Conservation (phyloP, 345 rosid species). For the Microcos paniculata region DNA sequence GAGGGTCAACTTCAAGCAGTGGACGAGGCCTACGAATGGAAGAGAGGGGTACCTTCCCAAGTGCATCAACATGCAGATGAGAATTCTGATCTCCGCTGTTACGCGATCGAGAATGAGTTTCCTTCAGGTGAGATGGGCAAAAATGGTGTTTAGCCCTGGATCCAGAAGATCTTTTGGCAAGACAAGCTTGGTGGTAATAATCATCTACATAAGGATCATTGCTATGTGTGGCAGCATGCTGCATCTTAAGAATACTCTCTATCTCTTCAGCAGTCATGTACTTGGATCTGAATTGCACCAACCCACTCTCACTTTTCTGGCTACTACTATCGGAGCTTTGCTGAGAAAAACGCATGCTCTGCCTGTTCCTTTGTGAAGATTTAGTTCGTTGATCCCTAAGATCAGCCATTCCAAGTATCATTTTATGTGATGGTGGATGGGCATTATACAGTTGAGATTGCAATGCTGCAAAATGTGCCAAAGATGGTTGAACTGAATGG, state of each 20-base stretch:
- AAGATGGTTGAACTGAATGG: conserved; percentile 53
- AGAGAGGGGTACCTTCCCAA: conserved; percentile 63
- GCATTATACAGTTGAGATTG: conserved; percentile 65
- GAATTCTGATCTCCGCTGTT: conserved; percentile 60
- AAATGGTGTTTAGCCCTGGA: conserved; percentile 61
- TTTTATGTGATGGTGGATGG: conserved; percentile 59
- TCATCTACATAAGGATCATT: conserved; percentile 86
- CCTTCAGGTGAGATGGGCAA: conserved; percentile 83
- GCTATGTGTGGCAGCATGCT: conserved; percentile 80
- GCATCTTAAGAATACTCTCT: conserved; percentile 95
- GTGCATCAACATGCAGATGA: conserved; percentile 53
- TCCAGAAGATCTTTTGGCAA: conserved; percentile 60
- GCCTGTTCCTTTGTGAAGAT: conserved; percentile 65
- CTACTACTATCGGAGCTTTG: conserved; percentile 71
- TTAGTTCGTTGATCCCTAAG: conserved; percentile 67
- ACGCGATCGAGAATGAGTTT: conserved; percentile 72
- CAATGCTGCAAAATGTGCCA: conserved; percentile 68
- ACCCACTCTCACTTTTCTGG: conserved; percentile 80
- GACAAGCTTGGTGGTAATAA: conserved; percentile 94
- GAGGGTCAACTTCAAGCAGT: conserved; percentile 69
- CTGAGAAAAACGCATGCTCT: conserved; percentile 56
- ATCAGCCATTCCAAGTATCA: conserved; percentile 54
- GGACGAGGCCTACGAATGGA: conserved; percentile 67
- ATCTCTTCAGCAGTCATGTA: conserved; percentile 95
- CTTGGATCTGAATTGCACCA: conserved; percentile 77